Conservation (phyloP, 2,329 filamentous ascomycete genomes). For the Chrysoporthe deuterocubensis region DNA sequence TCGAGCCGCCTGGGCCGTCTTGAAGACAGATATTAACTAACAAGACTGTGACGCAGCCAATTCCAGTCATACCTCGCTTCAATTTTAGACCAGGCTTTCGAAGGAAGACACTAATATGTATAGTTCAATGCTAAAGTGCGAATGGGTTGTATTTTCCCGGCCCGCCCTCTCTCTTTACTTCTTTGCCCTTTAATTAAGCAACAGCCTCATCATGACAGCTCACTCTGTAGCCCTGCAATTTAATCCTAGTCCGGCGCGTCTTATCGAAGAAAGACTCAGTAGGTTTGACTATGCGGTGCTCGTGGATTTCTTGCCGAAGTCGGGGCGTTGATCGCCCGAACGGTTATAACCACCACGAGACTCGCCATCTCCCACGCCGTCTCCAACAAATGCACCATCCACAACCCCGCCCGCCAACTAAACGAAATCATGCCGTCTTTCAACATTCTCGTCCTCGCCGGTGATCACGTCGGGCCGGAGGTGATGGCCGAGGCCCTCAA, state of each 20-base stretch:
- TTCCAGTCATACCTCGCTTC: no score
- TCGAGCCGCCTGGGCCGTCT: no score
- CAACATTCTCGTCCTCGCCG: constrained; percentile 49
- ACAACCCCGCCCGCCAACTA: neutral
- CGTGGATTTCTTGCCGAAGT: neutral
- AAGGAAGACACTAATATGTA: no score
- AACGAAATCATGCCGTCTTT: constrained; percentile 6
- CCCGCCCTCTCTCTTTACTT: no score
- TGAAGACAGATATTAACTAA: no score
- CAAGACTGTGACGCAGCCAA: no score
- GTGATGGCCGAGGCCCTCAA: constrained; percentile 51
- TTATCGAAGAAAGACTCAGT: neutral
- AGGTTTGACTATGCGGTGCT: neutral
- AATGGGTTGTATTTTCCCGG: no score
- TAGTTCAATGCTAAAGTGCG: no score
- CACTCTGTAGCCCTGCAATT: no score
- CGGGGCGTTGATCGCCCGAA: constrained; percentile 13
- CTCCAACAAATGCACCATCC: neutral
- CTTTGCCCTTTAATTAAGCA: no score
- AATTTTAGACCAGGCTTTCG: no score
- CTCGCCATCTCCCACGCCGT: neutral
- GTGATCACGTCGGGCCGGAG: constrained; percentile 53
- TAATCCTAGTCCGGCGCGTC: neutral
- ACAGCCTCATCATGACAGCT: neutral
- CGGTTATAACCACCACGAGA: neutral